These are phyloP conservation scores for Backusella psychrophila DNA, from an alignment of 192 early-diverging fungal genomes.

Conservation along the genomic window DNA sequence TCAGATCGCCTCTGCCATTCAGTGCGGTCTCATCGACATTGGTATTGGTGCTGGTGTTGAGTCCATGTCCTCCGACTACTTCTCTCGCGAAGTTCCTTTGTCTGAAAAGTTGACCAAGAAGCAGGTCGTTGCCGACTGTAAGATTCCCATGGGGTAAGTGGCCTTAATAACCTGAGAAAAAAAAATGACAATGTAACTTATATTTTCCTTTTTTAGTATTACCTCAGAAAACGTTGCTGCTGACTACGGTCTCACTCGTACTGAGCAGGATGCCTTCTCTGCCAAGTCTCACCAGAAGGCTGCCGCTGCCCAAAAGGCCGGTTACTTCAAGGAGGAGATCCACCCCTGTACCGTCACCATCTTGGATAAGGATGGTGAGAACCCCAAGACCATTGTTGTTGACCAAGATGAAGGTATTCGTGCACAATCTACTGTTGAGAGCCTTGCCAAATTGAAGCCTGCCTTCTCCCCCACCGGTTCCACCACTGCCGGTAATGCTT, in stretches of 20 bases:
- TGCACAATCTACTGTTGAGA: slow-evolving; percentile 70
- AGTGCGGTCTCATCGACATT: slow-evolving; percentile 85
- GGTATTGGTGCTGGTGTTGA: slow-evolving; percentile 97
- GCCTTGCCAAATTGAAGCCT: slow-evolving; percentile 80
- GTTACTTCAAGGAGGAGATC: slow-evolving; percentile 91
- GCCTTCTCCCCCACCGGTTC: slow-evolving; percentile 81
- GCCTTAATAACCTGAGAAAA: not conserved
- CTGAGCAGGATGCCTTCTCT: slow-evolving; percentile 91
- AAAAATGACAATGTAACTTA: not conserved
- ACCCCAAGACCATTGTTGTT: slow-evolving; percentile 64
- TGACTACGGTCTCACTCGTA: slow-evolving; percentile 82
- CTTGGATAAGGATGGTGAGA: slow-evolving; percentile 72
- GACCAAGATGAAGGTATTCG: slow-evolving; percentile 94
- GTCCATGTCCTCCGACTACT: slow-evolving; percentile 90
- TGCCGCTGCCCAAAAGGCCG: slow-evolving; percentile 84
- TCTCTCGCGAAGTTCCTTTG: slow-evolving; percentile 68
- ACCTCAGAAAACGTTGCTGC: slow-evolving; percentile 97
- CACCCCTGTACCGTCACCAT: slow-evolving; percentile 75
- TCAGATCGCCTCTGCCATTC: slow-evolving; percentile 85
- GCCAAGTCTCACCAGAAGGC: slow-evolving; percentile 84
- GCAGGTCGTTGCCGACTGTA: slow-evolving; percentile 74
- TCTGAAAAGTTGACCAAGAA: slow-evolving; percentile 71
- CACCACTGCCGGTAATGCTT: slow-evolving; percentile 94
- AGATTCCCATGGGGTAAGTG: slow-evolving; percentile 76
- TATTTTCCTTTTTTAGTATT: slow-evolving; percentile 43